Conservation (phyloP, 2,329 filamentous ascomycete genomes). For the Thermothelomyces thermophilus region DNA sequence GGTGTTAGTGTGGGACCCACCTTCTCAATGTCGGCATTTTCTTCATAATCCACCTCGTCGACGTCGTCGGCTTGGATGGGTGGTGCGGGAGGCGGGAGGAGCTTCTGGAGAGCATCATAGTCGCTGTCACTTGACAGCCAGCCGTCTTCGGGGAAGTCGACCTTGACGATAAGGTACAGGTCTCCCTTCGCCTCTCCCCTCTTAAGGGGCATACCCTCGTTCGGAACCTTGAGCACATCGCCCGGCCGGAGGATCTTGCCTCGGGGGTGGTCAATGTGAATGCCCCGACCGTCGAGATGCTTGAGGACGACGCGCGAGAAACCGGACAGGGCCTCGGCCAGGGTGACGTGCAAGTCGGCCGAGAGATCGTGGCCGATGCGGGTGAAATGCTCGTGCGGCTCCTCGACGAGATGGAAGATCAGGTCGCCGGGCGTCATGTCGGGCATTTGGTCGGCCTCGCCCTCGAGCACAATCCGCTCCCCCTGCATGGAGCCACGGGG, state of each 20-base stretch:
- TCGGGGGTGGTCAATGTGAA: conserved; percentile 69
- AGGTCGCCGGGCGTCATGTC: conserved; percentile 89
- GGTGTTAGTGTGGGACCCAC: conserved; percentile 36
- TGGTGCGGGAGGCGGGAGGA: conserved; percentile 61
- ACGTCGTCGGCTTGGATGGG: conserved; percentile 65
- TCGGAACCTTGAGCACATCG: conserved; percentile 76
- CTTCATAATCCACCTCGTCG: conserved; percentile 83
- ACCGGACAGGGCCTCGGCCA: conserved; percentile 78
- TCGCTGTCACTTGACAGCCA: conserved; percentile 71
- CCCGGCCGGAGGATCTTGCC: conserved; percentile 78
- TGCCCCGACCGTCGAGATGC: conserved; percentile 89
- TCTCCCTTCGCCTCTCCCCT: conserved; percentile 77
- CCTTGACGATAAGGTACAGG: conserved; percentile 76
- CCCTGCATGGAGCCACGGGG: conserved; percentile 80
- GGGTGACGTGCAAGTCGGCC: conserved; percentile 70
- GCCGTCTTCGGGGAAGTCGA: conserved; percentile 81
- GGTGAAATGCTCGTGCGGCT: conserved; percentile 73
- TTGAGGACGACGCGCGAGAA: conserved; percentile 87
- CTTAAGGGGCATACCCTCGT: conserved; percentile 94
- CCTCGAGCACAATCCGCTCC: conserved; percentile 82
- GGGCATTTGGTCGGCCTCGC: conserved; percentile 88
- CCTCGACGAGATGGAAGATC: conserved; percentile 79
- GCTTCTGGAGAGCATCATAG: conserved; percentile 63
- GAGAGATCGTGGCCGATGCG: conserved; percentile 79
- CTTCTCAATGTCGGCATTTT: conserved; percentile 75